Percentiles rank a stretch among this genome's conserved stretches.
Conservation (phyloP, 495 filamentous ascomycete genomes). For the Podospora tetraspora region DNA sequence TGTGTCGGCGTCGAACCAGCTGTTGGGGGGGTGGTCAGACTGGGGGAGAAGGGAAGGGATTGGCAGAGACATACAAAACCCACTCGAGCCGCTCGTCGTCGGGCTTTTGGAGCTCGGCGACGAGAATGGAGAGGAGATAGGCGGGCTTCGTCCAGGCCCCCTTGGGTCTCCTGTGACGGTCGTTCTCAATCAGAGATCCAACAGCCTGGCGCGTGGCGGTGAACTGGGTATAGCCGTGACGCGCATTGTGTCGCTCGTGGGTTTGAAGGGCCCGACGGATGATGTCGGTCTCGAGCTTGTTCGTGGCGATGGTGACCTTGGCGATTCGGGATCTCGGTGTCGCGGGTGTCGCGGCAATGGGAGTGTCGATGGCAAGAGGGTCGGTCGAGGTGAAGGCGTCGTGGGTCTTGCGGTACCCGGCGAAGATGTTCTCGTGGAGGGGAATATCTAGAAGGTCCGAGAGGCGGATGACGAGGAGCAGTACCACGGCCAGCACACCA, state of each 20-base stretch:
- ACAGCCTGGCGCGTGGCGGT: slow-evolving; percentile 23
- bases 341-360: background rate
- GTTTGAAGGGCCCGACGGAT: slow-evolving; percentile 22
- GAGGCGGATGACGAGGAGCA: background rate
- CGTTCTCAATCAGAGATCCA: slow-evolving; percentile 24
- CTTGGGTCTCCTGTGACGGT: slow-evolving; percentile 15
- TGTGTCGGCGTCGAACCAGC: slow-evolving; percentile 51
- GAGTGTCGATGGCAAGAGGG: background rate
- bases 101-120: slow-evolving; percentile 48
- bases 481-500: background rate
- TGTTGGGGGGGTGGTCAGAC: slow-evolving; percentile 12
- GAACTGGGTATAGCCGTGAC: slow-evolving; percentile 24
- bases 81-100: slow-evolving; percentile 44
- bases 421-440: background rate
- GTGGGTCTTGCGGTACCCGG: slow-evolving; percentile 1
- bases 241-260: slow-evolving; percentile 22
- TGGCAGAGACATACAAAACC: slow-evolving; percentile 38
- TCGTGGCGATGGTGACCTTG: slow-evolving; percentile 26
- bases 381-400: slow-evolving; percentile 3
- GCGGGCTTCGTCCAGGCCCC: slow-evolving; percentile 46
- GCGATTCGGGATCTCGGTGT: slow-evolving; percentile 9
- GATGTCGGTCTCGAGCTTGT: slow-evolving; percentile 20
- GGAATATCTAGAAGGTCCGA: background rate
- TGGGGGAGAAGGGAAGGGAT: background rate
- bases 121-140: slow-evolving; percentile 43